Percentiles rank a stretch among this genome's conserved stretches.
Conservation (phyloP, 2,329 filamentous ascomycete genomes). For the Ceratocystis lukuohia region DNA sequence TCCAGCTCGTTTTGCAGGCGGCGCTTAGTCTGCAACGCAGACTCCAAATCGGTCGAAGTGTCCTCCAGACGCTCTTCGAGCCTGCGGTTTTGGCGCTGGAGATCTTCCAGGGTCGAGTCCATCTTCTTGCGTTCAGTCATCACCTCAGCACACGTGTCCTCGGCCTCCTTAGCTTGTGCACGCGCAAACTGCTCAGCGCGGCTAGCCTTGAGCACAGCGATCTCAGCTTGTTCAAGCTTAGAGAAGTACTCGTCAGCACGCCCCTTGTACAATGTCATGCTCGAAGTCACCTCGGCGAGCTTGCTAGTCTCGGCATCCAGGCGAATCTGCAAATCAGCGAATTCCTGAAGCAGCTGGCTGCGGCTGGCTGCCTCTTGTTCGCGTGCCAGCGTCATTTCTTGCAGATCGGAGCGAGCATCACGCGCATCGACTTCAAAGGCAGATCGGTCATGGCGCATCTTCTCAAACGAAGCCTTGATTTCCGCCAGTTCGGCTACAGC, state of each 20-base stretch:
- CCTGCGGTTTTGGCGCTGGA: constrained; percentile 78
- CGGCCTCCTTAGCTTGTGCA: constrained; percentile 75
- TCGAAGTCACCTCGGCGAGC: constrained; percentile 69
- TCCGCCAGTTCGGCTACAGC: constrained; percentile 75
- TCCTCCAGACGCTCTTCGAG: constrained; percentile 88
- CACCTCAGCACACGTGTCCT: constrained; percentile 78
- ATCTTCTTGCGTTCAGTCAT: constrained; percentile 88
- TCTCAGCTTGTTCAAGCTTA: constrained; percentile 93
- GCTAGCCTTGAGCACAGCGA: constrained; percentile 81
- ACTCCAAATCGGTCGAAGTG: constrained; percentile 75
- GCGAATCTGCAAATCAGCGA: constrained; percentile 83
- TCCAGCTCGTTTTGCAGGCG: constrained; percentile 93
- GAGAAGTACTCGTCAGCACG: constrained; percentile 92
- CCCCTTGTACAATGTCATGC: constrained; percentile 77
- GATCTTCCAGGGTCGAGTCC: constrained; percentile 73
- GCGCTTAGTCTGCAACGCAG: constrained; percentile 78
- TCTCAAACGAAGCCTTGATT: constrained; percentile 75
- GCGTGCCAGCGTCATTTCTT: constrained; percentile 62
- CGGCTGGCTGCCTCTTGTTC: constrained; percentile 84
- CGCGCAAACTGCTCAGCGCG: constrained; percentile 91
- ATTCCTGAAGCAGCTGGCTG: constrained; percentile 79
- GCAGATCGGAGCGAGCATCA: constrained; percentile 68
- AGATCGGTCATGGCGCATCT: constrained; percentile 67
- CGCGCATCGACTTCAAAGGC: constrained; percentile 74
- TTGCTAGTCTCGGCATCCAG: constrained; percentile 81